These are phyloP conservation scores for Lentinula edodes DNA, from an alignment of 768 basidiomycete genomes.

Conservation along the genomic window DNA sequence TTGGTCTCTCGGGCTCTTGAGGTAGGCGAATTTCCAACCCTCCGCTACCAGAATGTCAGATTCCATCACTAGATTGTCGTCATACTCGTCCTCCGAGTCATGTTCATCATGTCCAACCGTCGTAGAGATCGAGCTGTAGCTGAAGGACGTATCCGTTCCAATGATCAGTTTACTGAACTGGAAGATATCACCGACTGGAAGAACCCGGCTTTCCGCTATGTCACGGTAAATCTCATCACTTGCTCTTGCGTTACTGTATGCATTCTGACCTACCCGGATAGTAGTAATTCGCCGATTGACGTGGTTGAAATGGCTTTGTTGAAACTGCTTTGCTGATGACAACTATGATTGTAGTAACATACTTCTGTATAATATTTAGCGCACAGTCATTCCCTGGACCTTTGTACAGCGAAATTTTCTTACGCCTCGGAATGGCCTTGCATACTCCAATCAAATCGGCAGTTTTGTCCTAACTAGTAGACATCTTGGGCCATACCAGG, in stretches of 20 bases:
- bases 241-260: background rate
- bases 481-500: too few relatives aligned
- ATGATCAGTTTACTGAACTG: slow-evolving; percentile 11
- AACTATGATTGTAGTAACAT: too few relatives aligned
- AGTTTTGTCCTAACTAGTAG: too few relatives aligned
- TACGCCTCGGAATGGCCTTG: too few relatives aligned
- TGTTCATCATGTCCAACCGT: slow-evolving; percentile 14
- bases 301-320: too few relatives aligned
- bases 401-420: too few relatives aligned
- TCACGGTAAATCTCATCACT: slow-evolving; percentile 2
- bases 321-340: too few relatives aligned
- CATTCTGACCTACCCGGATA: background rate
- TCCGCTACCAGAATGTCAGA: background rate
- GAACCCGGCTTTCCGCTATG: slow-evolving; percentile 20
- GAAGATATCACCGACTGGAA: slow-evolving; percentile 21
- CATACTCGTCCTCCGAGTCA: slow-evolving; percentile 17
- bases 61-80: slow-evolving; percentile 12
- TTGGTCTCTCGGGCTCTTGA: slow-evolving; percentile 18
- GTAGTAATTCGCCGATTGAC: background rate
- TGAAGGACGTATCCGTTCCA: slow-evolving; percentile 16
- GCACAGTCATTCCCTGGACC: too few relatives aligned
- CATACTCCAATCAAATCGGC: too few relatives aligned
- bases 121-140: slow-evolving; percentile 15
- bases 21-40: background rate
- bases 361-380: too few relatives aligned